Evolutionary conservation across 768 basidiomycete species (phyloP), one percentile per base, ranked within the genome.

Genomic region (Coprinopsis sp.): DNA sequence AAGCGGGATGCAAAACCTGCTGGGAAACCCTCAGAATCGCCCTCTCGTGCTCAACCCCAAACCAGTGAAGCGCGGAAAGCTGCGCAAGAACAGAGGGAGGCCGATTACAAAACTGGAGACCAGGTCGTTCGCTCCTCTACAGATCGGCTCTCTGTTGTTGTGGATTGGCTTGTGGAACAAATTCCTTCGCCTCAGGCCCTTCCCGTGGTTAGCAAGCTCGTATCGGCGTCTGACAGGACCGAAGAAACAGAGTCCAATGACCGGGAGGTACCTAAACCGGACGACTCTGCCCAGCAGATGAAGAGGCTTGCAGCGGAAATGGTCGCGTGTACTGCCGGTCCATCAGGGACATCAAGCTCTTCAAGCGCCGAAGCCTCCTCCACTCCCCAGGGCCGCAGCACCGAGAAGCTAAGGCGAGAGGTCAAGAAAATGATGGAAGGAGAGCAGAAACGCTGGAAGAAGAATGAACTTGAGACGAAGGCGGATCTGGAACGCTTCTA

Each of bases 401-500:
- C 42, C 7, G 31, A 38, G 23, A 38, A 21, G 19, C 28, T 47
- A 46, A 37, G 41, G 37, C 25, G 53, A 4, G 56, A 55, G 44
- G 57, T 59, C 51, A 62, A 59, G 52, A 52, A 51, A 38, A 50
- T 54, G 29, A 61, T 61, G 58, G 57, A 61, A 12, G 48, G 48
- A 22, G 59, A 59, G 52, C 53, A 55, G 34, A 52, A 55, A 50
- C 41, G 37, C 46, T 59, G 59, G 49, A 53, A 62, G 51, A 71
- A 59, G 57, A 75, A 72, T 28, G 84, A 87, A 49, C 58, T 84
- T 12, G 73, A 69, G 43, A 76, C 74, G 47, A 86, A 86, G 66
- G 77, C 78, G 56, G 88, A 92, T 59, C 65, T 97, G 58, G 92
- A 94, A 61, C 70, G 83, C 56, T 90, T 99, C 64, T 95, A 95